Base-by-base conservation (phyloP, 2,329 filamentous ascomycete species). In the Nigrospora osmanthi region DNA sequence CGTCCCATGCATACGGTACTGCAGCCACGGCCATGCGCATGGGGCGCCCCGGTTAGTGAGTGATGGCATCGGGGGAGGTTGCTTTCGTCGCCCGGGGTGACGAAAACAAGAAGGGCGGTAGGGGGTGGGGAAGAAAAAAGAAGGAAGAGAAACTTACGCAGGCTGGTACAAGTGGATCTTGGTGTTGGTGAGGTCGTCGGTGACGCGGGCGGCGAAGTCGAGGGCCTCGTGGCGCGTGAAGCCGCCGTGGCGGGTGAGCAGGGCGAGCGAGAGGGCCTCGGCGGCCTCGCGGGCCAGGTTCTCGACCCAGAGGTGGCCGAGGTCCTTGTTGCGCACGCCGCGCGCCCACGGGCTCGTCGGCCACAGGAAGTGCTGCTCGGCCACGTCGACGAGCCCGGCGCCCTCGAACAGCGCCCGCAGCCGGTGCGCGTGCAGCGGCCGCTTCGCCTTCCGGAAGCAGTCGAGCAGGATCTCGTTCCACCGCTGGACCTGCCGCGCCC, bases 341-440 rank as follows among this genome's bases (percentile, higher is more conserved):
- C 41, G 36, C 6, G 44, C 41, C 47, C 47, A 49, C 11, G 47
- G 45, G 38, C 40, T 49, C 40, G 15, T 35, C 12, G 47, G 47
- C 47, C 47, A 49, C 10, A 47, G 16, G 6, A 49, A 44, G 15
- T 36, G 23, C 15, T 40, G 38, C 34, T 49, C 47, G 23, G 35
- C 38, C 15, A 49, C 39, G 12, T 49, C 45, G 30, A 32, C 42
- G 11, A 49, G 38, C 11, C 47, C 47, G 16, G 36, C 45, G 38
- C 35, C 35, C 13, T 36, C 41, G 30, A 47, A 47, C 45, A 49
- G 44, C 15, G 44, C 40, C 3, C 38, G 39, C 10, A 41, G 36
- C 19, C 44, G 16, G 7, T 42, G 41, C 3, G 38, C 33, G n/a
- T 44, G 44, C 6, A 35, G 33, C n/a, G 28, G 19, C 31, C 47